A percentile compares a stretch with the other conserved stretches of the same genome.
These are phyloP conservation scores for Apiotrichum laibachii DNA, from an alignment of 1,284 basidiomycete species.

Conservation along the genomic window DNA sequence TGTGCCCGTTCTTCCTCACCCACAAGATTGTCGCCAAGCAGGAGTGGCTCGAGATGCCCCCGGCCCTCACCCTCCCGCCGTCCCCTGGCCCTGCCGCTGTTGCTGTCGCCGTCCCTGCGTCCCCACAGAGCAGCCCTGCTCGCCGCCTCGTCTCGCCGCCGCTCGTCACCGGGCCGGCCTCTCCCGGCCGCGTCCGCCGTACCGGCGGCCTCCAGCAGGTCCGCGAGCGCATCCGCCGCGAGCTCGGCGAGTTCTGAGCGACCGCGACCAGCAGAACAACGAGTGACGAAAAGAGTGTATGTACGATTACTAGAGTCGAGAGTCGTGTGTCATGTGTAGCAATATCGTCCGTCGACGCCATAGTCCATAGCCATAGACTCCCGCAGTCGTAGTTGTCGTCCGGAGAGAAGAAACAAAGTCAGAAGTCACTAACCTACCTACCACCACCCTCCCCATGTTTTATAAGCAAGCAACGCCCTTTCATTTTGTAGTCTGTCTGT, in stretches of 20 bases:
- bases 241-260: slow-evolving; percentile 36
- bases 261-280: not conserved
- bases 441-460: too few relatives aligned
- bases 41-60: slow-evolving; percentile 52
- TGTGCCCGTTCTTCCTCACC: slow-evolving; percentile 51
- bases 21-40: slow-evolving; percentile 39
- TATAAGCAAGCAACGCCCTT: too few relatives aligned
- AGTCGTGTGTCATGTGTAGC: too few relatives aligned
- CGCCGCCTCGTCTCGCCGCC: not conserved
- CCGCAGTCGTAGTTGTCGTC: too few relatives aligned
- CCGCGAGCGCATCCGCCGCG: slow-evolving; percentile 46
- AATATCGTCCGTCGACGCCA: too few relatives aligned
- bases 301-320: not conserved
- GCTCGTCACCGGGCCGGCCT: slow-evolving; percentile 25
- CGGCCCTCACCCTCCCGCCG: slow-evolving; percentile 10
- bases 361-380: too few relatives aligned
- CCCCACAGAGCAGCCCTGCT: slow-evolving; percentile 3
- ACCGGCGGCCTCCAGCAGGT: slow-evolving; percentile 43
- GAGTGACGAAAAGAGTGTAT: not conserved
- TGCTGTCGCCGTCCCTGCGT: not conserved
- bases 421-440: too few relatives aligned
- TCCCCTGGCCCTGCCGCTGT: slow-evolving; percentile 11
- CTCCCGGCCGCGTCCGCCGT: slow-evolving; percentile 44
- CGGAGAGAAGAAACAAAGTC: too few relatives aligned
- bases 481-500: too few relatives aligned